Base-by-base conservation (phyloP, 176 grass and related monocot species). In the Echinochloa phyllopogon region DNA sequence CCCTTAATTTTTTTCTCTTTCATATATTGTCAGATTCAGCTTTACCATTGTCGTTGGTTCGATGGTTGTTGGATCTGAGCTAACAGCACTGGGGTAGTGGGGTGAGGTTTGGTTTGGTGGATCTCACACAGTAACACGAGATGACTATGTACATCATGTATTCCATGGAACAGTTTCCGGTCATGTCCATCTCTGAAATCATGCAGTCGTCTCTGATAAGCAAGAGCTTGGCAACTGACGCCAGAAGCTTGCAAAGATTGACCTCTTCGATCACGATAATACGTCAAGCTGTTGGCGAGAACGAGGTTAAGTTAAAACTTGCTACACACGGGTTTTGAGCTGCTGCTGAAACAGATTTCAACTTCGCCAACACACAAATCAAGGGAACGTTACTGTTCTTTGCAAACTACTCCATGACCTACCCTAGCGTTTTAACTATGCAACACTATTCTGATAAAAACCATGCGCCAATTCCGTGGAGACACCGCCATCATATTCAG, bases 61-160 rank as follows among this genome's bases (percentile, higher is more conserved):
- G 53, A 27, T 15, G 78, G 83, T 82, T 44, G 83, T 86, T 85
- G 83, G 78, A 86, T 90, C 88, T 90, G 78, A 86, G 85, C 78
- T 47, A 86, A 82, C 88, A 39, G 63, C 63, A 51, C 10, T 66
- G 25, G 20, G 51, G 51, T 25, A 51, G 7, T 66, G 25, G 20
- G 51, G 51, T 25, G 10, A 17, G 69, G 69, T 48, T 24, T 72
- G 36, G 69, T 68, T 81, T 45, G 77, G 63, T 77, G 62, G 83
- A 77, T 56, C 72, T 66, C 73, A 37, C 17, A 33, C 29, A 33
- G 29, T 33, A 33, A 33, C 29, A 10, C 6, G 48, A 53, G 47
- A 66, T 42, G 3, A 17, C 48, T n/a, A n/a, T n/a, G n/a, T n/a
- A n/a, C n/a, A n/a, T n/a, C n/a, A n/a, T n/a, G n/a, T n/a, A n/a